Evolutionary conservation across 495 filamentous ascomycete genomes (phyloP).

Genomic region (Neurospora tetraspora): DNA sequence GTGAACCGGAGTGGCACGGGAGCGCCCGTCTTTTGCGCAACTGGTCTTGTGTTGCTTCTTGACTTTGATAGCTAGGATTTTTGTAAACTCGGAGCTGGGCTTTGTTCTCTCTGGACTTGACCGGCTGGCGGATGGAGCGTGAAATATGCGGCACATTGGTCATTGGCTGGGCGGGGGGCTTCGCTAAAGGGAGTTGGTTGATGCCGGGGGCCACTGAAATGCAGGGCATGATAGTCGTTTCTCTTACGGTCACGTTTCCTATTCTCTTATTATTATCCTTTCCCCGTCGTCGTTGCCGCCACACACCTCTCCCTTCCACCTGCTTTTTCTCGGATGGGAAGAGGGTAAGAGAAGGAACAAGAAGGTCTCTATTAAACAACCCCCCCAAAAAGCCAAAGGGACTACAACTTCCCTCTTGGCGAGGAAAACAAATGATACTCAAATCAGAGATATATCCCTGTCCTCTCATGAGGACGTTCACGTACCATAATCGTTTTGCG

Average conservation of each 20-base stretch:
- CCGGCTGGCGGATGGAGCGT: conserved; percentile 9
- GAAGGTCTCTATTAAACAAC: neutral
- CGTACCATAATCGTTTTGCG: neutral
- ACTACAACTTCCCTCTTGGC: neutral
- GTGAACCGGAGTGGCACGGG: conserved; percentile 1
- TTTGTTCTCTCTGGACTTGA: conserved; percentile 6
- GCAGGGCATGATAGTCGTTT: conserved; percentile 24
- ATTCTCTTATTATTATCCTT: conserved; percentile 6
- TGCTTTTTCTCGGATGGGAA: neutral
- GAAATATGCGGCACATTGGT: conserved; percentile 14
- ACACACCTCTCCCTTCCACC: neutral
- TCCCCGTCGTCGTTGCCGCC: conserved; percentile 4
- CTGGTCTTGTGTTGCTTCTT: conserved; percentile 8
- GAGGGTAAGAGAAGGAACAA: neutral
- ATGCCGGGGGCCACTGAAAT: conserved; percentile 21
- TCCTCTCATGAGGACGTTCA: neutral
- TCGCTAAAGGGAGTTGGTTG: conserved; percentile 26
- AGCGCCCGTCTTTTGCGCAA: conserved; percentile 3
- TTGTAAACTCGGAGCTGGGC: conserved; percentile 2
- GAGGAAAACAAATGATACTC: neutral
- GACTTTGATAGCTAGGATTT: neutral
- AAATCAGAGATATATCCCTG: neutral
- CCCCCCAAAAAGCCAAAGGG: neutral
- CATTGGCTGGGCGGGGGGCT: conserved; percentile 13
- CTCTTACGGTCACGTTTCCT: conserved; percentile 12